These are phyloP conservation scores for Vanderwaltozyma yarrowii DNA, from an alignment of 805 yeast species.

Conservation along the genomic window DNA sequence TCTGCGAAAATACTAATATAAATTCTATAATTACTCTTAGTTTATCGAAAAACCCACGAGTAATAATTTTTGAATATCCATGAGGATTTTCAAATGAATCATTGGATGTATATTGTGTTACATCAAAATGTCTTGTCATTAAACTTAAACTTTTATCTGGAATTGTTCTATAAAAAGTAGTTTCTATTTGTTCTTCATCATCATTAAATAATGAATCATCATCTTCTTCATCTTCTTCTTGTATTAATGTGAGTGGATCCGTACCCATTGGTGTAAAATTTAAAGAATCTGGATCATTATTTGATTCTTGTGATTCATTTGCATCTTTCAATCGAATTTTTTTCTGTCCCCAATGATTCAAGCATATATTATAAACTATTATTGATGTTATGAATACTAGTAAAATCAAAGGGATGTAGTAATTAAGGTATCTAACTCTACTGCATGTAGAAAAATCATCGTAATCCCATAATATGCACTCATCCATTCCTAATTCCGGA, in stretches of 20 bases:
- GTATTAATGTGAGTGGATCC: too few relatives aligned
- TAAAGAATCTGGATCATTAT: too few relatives aligned
- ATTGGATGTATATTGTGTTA: background rate
- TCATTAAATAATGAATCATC: background rate
- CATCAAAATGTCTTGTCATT: background rate
- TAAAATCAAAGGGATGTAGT: background rate
- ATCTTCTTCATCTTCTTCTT: too few relatives aligned
- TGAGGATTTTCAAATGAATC: too few relatives aligned
- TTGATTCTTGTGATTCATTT: background rate
- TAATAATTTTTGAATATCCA: constrained; percentile 28
- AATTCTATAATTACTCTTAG: constrained; percentile 42
- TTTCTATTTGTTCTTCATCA: background rate
- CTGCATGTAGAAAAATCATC: background rate
- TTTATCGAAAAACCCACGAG: constrained; percentile 42
- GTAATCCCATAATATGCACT: constrained; percentile 9
- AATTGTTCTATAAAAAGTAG: background rate
- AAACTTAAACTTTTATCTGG: background rate
- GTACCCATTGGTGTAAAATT: too few relatives aligned
- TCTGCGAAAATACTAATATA: constrained; percentile 34
- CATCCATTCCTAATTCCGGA: constrained; percentile 21
- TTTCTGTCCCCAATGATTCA: background rate
- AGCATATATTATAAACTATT: too few relatives aligned
- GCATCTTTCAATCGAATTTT: background rate
- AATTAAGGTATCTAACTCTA: constrained; percentile 1
- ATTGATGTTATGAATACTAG: background rate